Conservation (phyloP, 2,329 filamentous ascomycete species). For the Pestalotiopsis sp. region DNA sequence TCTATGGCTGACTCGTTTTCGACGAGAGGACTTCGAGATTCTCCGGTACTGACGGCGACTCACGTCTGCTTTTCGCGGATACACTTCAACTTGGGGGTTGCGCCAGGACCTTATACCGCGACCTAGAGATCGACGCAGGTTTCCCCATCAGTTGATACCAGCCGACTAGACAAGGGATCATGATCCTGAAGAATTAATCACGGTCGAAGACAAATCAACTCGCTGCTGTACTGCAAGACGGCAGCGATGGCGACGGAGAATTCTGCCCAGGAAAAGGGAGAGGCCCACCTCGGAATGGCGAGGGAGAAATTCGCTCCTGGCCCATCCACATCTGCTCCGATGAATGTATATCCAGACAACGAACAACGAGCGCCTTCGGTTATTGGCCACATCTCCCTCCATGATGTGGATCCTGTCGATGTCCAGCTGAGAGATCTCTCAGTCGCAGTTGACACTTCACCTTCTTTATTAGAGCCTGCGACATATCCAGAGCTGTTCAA, state of each 20-base stretch:
- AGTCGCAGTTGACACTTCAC: constrained; percentile 62
- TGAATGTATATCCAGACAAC: constrained; percentile 3
- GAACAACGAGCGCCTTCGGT: constrained; percentile 1
- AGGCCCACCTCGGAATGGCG: neutral
- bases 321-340: constrained; percentile 13
- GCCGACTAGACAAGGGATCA: too few species aligned
- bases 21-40: too few species aligned
- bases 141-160: too few species aligned
- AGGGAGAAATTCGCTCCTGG: constrained; percentile 11
- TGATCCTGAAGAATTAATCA: too few species aligned
- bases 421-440: constrained; percentile 49
- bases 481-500: constrained; percentile 47
- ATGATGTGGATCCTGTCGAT: constrained; percentile 47
- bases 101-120: too few species aligned
- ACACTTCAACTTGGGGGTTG: too few species aligned
- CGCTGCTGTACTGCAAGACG: neutral
- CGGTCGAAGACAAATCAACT: too few species aligned
- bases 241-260: neutral
- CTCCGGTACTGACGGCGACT: too few species aligned
- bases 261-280: neutral
- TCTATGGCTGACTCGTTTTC: too few species aligned
- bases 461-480: constrained; percentile 51
- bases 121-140: too few species aligned
- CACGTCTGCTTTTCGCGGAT: too few species aligned
- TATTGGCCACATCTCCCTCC: constrained; percentile 16